A percentile compares a stretch with the other conserved stretches of the same genome.
Conservation (phyloP, 805 yeast genomes). For the Wickerhamiella siamensis region DNA sequence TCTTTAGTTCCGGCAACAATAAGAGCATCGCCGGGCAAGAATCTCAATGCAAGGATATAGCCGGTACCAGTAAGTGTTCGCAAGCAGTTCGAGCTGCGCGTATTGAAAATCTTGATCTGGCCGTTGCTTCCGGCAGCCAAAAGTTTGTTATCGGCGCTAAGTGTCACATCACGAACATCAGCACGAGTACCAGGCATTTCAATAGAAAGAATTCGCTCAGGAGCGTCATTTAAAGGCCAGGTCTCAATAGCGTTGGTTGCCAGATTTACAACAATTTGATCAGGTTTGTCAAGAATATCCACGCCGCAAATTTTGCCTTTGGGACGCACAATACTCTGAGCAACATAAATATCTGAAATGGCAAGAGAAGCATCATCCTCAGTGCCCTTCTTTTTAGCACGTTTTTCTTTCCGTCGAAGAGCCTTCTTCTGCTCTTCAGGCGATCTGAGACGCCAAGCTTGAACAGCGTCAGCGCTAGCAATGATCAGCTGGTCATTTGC, state of each 20-base stretch:
- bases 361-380: slow-evolving; percentile 9
- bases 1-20: slow-evolving; percentile 78
- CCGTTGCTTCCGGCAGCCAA: slow-evolving; percentile 89
- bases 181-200: slow-evolving; percentile 80
- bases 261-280: slow-evolving; percentile 52
- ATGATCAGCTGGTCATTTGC: slow-evolving; percentile 7
- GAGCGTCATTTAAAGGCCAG: slow-evolving; percentile 32
- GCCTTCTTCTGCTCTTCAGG: slow-evolving; percentile 70
- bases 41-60: slow-evolving; percentile 63
- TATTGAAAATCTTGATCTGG: slow-evolving; percentile 75
- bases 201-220: slow-evolving; percentile 33
- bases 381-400: slow-evolving; percentile 47
- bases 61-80: slow-evolving; percentile 75
- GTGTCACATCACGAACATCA: slow-evolving; percentile 71
- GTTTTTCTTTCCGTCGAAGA: slow-evolving; percentile 56
- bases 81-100: slow-evolving; percentile 55
- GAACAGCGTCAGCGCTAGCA: slow-evolving; percentile 72
- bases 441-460: slow-evolving; percentile 62
- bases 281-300: slow-evolving; percentile 29
- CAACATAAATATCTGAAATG: slow-evolving; percentile 36
- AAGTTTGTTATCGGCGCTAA: slow-evolving; percentile 66
- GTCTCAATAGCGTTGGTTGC: slow-evolving; percentile 64
- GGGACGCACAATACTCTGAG: slow-evolving; percentile 52
- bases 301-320: slow-evolving; percentile 16
- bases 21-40: slow-evolving; percentile 83